Evolutionary conservation across 2,329 filamentous ascomycete species (phyloP).

Genomic region (Ascochyta lentis): DNA sequence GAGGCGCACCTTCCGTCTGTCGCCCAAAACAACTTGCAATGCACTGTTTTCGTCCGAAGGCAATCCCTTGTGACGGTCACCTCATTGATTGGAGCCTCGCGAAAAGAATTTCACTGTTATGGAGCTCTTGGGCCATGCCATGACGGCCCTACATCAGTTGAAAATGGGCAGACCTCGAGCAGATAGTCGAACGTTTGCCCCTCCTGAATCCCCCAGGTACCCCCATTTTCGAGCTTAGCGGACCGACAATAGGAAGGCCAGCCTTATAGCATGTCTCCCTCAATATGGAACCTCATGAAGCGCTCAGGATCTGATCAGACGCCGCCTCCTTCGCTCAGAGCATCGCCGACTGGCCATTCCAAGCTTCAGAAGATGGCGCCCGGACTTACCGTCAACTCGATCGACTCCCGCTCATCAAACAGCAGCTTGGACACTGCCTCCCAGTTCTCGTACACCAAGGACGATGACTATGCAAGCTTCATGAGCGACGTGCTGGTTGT

Average conservation of each 20-base stretch:
- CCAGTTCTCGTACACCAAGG: conserved; percentile 23
- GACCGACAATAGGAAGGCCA: conserved; percentile 11
- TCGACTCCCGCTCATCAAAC: conserved; percentile 31
- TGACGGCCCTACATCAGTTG: conserved; percentile 21
- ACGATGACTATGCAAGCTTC: conserved; percentile 40
- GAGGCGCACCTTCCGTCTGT: conserved; percentile 22
- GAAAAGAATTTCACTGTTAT: conserved; percentile 24
- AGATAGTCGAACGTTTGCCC: conserved; percentile 28
- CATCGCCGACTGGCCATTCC: conserved; percentile 22
- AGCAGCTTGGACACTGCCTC: conserved; percentile 32
- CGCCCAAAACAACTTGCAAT: conserved; percentile 21
- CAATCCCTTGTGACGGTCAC: conserved; percentile 32
- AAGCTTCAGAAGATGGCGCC: conserved; percentile 46
- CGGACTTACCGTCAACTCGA: conserved; percentile 33
- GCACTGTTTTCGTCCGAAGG: conserved; percentile 11
- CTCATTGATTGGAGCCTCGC: conserved; percentile 26
- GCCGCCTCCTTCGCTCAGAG: conserved; percentile 26
- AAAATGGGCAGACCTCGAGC: conserved; percentile 37
- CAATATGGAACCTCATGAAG: conserved; percentile 46
- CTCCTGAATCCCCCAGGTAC: conserved; percentile 23
- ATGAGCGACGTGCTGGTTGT: conserved; percentile 51
- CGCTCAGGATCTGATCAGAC: conserved; percentile 27
- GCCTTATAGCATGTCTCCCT: conserved; percentile 42
- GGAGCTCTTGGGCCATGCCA: conserved; percentile 17
- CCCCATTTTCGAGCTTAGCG: conserved; percentile 41